Conservation (phyloP, 176 grass and related monocot species). For the Ensete glaucum region DNA sequence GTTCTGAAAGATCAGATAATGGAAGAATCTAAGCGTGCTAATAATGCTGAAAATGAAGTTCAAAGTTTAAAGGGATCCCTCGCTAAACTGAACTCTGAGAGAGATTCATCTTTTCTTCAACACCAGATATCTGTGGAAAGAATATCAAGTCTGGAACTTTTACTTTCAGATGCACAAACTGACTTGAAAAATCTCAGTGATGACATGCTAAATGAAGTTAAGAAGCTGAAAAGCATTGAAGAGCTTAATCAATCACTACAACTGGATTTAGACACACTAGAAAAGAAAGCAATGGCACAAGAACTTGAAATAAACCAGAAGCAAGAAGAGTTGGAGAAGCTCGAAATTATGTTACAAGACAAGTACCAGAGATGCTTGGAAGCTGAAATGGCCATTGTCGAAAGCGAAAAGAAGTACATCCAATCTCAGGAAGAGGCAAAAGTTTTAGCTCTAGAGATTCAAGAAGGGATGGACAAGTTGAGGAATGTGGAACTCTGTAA, state of each 20-base stretch:
- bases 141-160: slow-evolving; percentile 42
- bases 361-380: slow-evolving; percentile 33
- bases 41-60: slow-evolving; percentile 62
- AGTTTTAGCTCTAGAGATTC: slow-evolving; percentile 38
- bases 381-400: slow-evolving; percentile 53
- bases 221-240: slow-evolving; percentile 62
- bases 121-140: slow-evolving; percentile 44
- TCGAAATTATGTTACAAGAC: slow-evolving; percentile 38
- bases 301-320: slow-evolving; percentile 63
- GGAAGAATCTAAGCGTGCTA: slow-evolving; percentile 60
- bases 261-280: slow-evolving; percentile 41
- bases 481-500: slow-evolving; percentile 40
- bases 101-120: slow-evolving; percentile 43
- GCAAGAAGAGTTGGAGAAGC: slow-evolving; percentile 40
- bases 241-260: slow-evolving; percentile 41
- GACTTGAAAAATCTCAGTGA: slow-evolving; percentile 52
- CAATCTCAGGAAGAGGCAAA: slow-evolving; percentile 47
- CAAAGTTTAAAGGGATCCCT: slow-evolving; percentile 39
- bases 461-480: slow-evolving; percentile 37
- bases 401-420: slow-evolving; percentile 22
- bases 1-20: slow-evolving; percentile 52
- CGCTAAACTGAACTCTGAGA: slow-evolving; percentile 43
- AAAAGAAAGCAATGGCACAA: slow-evolving; percentile 51
- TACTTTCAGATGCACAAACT: slow-evolving; percentile 48
- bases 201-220: slow-evolving; percentile 46